These are phyloP conservation scores for Talaromyces sp. DNA, from an alignment of 2,329 filamentous ascomycete species.

Conservation along the genomic window DNA sequence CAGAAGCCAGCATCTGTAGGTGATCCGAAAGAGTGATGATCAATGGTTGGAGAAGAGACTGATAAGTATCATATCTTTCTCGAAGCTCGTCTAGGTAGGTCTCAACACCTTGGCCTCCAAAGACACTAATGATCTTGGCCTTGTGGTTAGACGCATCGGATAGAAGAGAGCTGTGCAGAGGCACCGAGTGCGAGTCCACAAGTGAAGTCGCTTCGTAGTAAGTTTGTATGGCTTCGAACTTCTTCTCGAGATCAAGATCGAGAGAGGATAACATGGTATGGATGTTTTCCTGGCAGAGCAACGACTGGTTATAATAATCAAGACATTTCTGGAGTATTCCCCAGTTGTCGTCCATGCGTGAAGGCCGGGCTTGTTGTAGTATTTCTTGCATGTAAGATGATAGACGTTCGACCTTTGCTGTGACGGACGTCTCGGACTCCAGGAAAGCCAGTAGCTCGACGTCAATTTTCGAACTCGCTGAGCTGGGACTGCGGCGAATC, in stretches of 20 bases:
- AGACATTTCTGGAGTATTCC: not conserved
- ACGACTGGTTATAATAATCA: not conserved
- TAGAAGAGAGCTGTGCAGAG: not conserved
- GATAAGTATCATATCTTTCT: constrained; percentile 84
- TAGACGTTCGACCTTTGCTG: constrained; percentile 75
- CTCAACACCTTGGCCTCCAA: constrained; percentile 95
- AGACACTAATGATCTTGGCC: constrained; percentile 49
- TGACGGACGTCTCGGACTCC: not conserved
- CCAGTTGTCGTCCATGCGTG: not conserved
- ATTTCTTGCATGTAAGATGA: constrained; percentile 43
- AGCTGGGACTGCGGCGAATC: not conserved
- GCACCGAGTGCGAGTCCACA: not conserved
- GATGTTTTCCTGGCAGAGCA: not conserved
- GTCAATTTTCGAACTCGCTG: not conserved
- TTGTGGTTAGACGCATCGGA: not conserved
- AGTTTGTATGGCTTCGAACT: not conserved
- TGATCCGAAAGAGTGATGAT: constrained; percentile 76
- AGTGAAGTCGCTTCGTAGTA: not conserved
- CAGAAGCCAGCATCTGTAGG: constrained; percentile 75
- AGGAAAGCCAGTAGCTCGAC: not conserved
- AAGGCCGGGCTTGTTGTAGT: not conserved
- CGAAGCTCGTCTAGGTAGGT: constrained; percentile 98
- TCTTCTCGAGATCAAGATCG: not conserved
- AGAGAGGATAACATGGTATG: not conserved
- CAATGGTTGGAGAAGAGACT: constrained; percentile 81